Conservation (phyloP, 345 rosid genomes). For the Melastoma malabathricum region DNA sequence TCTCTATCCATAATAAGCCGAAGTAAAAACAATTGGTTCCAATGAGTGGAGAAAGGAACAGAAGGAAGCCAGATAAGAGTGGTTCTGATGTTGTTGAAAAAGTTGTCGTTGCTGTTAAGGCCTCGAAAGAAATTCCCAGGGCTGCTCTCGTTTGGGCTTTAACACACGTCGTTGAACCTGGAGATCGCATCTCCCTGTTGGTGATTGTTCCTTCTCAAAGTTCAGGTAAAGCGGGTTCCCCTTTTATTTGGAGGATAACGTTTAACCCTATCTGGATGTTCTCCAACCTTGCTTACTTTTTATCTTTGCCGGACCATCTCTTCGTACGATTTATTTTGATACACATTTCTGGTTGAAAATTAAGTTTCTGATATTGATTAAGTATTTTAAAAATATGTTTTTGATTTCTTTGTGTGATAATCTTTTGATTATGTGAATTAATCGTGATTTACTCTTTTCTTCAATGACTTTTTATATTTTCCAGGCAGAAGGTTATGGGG, state of each 20-base stretch:
- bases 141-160: conserved; percentile 93
- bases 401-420: not conserved
- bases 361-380: too few species aligned
- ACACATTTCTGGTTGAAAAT: too few species aligned
- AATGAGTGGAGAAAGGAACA: conserved; percentile 52
- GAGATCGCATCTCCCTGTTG: conserved; percentile 79
- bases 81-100: conserved; percentile 46
- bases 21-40: not conserved
- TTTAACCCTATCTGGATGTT: not conserved
- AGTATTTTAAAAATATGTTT: not conserved
- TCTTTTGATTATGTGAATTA: not conserved
- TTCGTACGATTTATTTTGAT: too few species aligned
- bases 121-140: conserved; percentile 88
- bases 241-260: not conserved
- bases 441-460: not conserved
- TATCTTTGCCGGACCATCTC: too few species aligned
- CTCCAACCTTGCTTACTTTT: too few species aligned
- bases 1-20: too few species aligned
- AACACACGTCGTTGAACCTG: conserved; percentile 95
- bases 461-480: conserved; percentile 5
- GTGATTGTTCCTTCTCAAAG: conserved; percentile 72
- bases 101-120: conserved; percentile 91
- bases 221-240: conserved; percentile 28
- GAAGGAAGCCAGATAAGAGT: conserved; percentile 47
- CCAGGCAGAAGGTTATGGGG: conserved; percentile 82